Conservation (phyloP, 371 early-diverging fungal species). For the Chytridium lagenaria region DNA sequence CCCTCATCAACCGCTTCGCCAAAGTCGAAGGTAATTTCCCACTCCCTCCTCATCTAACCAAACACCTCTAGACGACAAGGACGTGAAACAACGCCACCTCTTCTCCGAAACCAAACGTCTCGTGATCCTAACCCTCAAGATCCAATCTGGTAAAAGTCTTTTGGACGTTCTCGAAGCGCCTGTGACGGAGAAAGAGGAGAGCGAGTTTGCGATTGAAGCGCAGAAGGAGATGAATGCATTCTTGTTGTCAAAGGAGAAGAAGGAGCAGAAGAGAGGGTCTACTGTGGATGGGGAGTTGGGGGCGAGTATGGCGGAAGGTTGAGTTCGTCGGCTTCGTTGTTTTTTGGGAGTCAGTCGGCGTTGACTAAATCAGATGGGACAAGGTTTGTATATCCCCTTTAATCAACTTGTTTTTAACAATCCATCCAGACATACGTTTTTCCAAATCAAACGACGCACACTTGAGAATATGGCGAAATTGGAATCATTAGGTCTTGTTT, state of each 20-base stretch:
- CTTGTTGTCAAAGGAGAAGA: slow-evolving; percentile 18
- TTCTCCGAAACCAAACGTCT: slow-evolving; percentile 90
- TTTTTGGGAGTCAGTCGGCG: slow-evolving; percentile 35
- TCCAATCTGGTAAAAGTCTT: slow-evolving; percentile 81
- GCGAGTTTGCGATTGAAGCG: slow-evolving; percentile 57
- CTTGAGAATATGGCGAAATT: slow-evolving; percentile 76
- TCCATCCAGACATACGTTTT: slow-evolving; percentile 54
- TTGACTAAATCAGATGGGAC: slow-evolving; percentile 23
- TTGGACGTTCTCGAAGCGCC: slow-evolving; percentile 81
- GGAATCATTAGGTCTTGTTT: slow-evolving; percentile 71
- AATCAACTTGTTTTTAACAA: too few relatives aligned
- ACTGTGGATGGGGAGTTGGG: slow-evolving; percentile 20
- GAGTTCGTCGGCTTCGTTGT: slow-evolving; percentile 27
- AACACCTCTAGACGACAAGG: slow-evolving; percentile 70
- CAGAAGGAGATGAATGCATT: slow-evolving; percentile 30
- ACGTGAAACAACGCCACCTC: slow-evolving; percentile 70
- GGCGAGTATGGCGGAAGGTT: neutral
- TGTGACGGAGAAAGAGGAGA: slow-evolving; percentile 76
- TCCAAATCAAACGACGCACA: slow-evolving; percentile 70
- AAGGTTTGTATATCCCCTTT: too few relatives aligned
- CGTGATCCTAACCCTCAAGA: slow-evolving; percentile 78
- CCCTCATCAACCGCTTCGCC: slow-evolving; percentile 73
- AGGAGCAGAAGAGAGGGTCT: slow-evolving; percentile 4
- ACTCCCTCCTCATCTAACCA: too few relatives aligned
- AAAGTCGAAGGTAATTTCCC: slow-evolving; percentile 52